Evolutionary conservation across 2,329 filamentous ascomycete genomes (phyloP), one percentile per base, ranked within the genome.

Genomic region (Penicillium psychrosexuale): DNA sequence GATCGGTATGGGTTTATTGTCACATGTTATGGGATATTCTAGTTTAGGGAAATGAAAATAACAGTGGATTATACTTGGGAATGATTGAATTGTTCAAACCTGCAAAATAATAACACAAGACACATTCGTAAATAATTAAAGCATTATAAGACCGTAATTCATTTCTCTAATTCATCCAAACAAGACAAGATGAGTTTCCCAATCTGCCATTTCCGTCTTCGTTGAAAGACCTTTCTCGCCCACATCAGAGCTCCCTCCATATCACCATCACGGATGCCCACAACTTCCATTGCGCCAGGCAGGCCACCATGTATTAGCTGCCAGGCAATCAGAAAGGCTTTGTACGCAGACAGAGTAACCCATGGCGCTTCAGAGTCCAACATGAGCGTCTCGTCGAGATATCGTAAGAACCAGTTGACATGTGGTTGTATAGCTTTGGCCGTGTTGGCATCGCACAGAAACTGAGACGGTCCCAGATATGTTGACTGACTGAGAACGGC

Each of bases 311-410:
- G 53, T 1, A 75, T 55, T 8, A 75, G 65, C 52, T 76, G 70
- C 71, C 71, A 76, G 0, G 74, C 75, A 50, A 76, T 75, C 47
- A 76, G 57, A 53, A 76, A 75, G 0, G 72, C 72, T 53, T 73
- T 75, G 57, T 74, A 77, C 6, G 72, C 72, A 51, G 75, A 77
- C 4, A 77, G 38, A 0, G 68, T 63, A 9, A 75, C 64, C 74
- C 74, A 77, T 0, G 75, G 75, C 0, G 75, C 69, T 55, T 77
- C 74, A 0, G 61, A 51, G 4, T 62, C 61, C 1, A 67, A 63
- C 0, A 53, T 30, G 2, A 62, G 53, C 0, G 37, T 57, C 2
- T 43, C 49, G 31, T 76, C 67, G 27, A 76, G 63, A 54, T 75
- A 75, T 5, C 57, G 60, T 39, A 76, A 48, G 53, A 75, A 75